phyloP scores from a whole-genome alignment of 352 stramenopile genomes.

The Plasmopara halstedii region DNA sequence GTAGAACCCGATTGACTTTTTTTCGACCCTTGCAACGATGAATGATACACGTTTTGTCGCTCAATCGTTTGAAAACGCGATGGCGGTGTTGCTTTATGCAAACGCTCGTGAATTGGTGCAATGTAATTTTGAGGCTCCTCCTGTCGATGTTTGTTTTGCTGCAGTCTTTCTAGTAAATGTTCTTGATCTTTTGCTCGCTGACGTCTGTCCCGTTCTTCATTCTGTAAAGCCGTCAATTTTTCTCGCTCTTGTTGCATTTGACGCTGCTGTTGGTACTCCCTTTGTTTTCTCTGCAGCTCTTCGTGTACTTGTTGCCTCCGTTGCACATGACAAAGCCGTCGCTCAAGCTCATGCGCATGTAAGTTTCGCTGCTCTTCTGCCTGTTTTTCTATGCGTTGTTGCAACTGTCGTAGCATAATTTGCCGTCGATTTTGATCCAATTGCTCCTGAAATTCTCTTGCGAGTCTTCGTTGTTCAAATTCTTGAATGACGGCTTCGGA shows the following conservation, averaged over 20 bases:
- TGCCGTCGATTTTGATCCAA: constrained; percentile 5
- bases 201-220: constrained; percentile 8
- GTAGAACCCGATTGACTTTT: constrained; percentile 6
- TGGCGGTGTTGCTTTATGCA: constrained; percentile 1
- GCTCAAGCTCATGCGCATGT: constrained; percentile 5
- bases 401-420: constrained; percentile 3
- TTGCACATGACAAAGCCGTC: too few relatives aligned
- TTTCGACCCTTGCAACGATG: constrained; percentile 6
- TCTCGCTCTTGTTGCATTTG: constrained; percentile 18
- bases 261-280: constrained; percentile 23
- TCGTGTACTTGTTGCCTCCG: constrained; percentile 15
- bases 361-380: constrained; percentile 6
- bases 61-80: constrained; percentile 1
- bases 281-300: constrained; percentile 20
- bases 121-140: neutral
- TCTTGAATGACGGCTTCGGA: constrained; percentile 18
- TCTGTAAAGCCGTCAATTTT: constrained; percentile 11
- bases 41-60: neutral
- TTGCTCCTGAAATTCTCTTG: constrained; percentile 17
- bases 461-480: constrained; percentile 27
- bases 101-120: neutral
- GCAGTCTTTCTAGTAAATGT: constrained; percentile 14
- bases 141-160: constrained; percentile 9
- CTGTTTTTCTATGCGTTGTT: constrained; percentile 2
- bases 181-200: constrained; percentile 16